Evolutionary conservation across 441 rosid genomes (phyloP), one percentile per base, ranked within the genome.

Genomic region (Syzygium malaccense): DNA sequence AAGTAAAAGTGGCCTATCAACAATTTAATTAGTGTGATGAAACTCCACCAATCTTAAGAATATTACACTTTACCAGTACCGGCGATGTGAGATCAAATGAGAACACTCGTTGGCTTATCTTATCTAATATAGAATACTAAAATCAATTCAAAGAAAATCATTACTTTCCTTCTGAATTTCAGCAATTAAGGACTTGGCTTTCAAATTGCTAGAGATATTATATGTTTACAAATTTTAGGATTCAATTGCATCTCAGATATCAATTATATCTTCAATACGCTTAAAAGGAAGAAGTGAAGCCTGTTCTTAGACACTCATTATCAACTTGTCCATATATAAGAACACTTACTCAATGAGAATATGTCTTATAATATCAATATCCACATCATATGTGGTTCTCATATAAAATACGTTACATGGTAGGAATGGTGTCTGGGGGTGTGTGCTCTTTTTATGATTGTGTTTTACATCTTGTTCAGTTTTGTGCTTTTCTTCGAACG

Each of bases 41-140:
- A 66, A 66, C 8, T 4, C 0, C 25, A 0, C 25, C 0, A 3
- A 17, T 18, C 6, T 66, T 66, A 2, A 32, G 0, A 66, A 32
- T 0, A 8, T 17, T 4, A 66, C 78, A 66, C 23, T 4, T 0
- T 15, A 30, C 11, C 1, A 64, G 0, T 11, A 30, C 0, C 3
- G 17, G 37, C 4, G 37, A 3, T 62, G 10, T 7, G 71, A 7
- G 37, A 15, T 64, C 37, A 64, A n/a, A 62, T 14, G 11, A 14
- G 20, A 32, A 32, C 41, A 30, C 8, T 32, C 2, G 0, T 66
- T 0, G 25, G 45, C 25, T 0, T 0, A 9, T 2, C 25, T 66
- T 32, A 0, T 0, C 0, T 8, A 8, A 66, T 32, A 0, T 66
- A 66, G 25, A 4, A 32, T 8, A 32, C 7, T 9, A 18, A 66